These are phyloP conservation scores for Yamadazyma atlantica DNA, from an alignment of 1,139 yeast genomes.

Conservation along the genomic window DNA sequence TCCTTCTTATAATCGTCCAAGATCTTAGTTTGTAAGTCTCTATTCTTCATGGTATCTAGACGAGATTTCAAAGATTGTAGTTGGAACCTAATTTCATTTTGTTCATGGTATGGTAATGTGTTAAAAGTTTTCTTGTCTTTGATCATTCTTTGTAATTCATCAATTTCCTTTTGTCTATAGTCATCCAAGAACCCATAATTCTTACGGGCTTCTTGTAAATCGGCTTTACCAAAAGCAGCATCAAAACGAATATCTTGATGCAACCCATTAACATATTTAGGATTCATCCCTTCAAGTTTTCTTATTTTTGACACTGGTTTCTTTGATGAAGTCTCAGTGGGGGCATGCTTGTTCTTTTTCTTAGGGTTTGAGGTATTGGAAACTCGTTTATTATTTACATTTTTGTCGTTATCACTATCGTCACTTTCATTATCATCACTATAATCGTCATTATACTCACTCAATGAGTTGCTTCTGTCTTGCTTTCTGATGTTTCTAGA, in stretches of 20 bases:
- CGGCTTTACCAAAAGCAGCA: conserved; percentile 84
- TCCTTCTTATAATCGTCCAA: conserved; percentile 52
- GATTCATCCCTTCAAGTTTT: conserved; percentile 69
- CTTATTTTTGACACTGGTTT: conserved; percentile 69
- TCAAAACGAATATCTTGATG: conserved; percentile 87
- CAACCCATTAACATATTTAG: conserved; percentile 39
- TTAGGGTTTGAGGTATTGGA: conserved; percentile 13
- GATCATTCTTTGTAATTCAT: conserved; percentile 56
- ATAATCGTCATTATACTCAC: conserved; percentile 15
- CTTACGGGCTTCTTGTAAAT: conserved; percentile 60
- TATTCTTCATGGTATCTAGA: conserved; percentile 71
- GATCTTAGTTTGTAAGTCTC: conserved; percentile 72
- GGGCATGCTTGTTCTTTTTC: conserved; percentile 76
- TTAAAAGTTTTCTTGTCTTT: conserved; percentile 53
- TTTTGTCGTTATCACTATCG: conserved; percentile 12
- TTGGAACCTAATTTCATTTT: conserved; percentile 51
- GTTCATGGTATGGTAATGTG: conserved; percentile 47
- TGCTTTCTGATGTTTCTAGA: too few relatives aligned
- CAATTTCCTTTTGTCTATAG: conserved; percentile 71
- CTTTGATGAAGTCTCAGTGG: conserved; percentile 70
- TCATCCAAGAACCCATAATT: conserved; percentile 85
- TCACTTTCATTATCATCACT: conserved; percentile 20
- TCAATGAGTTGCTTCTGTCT: too few relatives aligned
- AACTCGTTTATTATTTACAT: conserved; percentile 16
- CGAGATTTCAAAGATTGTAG: conserved; percentile 69